phyloP scores from a whole-genome alignment of 345 rosid species.

The Populus tremula region DNA sequence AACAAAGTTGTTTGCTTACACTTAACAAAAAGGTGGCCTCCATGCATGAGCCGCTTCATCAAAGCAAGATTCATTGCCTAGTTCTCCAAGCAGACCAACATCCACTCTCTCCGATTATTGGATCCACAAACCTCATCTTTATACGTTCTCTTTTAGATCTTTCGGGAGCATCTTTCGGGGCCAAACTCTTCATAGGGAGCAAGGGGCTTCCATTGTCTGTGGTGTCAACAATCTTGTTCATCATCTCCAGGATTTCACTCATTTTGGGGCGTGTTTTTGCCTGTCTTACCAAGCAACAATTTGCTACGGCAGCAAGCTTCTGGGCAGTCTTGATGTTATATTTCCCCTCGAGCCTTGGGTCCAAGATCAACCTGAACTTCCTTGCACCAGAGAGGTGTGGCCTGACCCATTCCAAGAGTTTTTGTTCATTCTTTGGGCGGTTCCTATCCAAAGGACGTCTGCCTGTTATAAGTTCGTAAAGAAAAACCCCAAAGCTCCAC shows the following conservation, averaged over 20 bases:
- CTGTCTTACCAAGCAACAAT: constrained; percentile 63
- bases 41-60: no score
- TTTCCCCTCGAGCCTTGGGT: constrained; percentile 78
- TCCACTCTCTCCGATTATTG: constrained; percentile 43
- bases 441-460: constrained; percentile 76
- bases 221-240: constrained; percentile 52
- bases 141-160: constrained; percentile 42
- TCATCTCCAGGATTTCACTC: constrained; percentile 73
- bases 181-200: constrained; percentile 32
- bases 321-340: constrained; percentile 58
- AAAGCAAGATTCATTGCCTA: neutral
- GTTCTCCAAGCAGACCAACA: constrained; percentile 41
- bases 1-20: neutral
- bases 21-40: neutral
- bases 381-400: constrained; percentile 66
- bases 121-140: constrained; percentile 51
- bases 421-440: constrained; percentile 82
- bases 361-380: constrained; percentile 70
- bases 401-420: constrained; percentile 89
- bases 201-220: constrained; percentile 38
- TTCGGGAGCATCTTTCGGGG: constrained; percentile 31
- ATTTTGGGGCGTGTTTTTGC: constrained; percentile 71
- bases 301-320: constrained; percentile 77
- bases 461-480: constrained; percentile 88
- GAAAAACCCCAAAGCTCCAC: constrained; percentile 89